Evolutionary conservation across 2,329 filamentous ascomycete genomes (phyloP).

Genomic region (Penicillium sp.): DNA sequence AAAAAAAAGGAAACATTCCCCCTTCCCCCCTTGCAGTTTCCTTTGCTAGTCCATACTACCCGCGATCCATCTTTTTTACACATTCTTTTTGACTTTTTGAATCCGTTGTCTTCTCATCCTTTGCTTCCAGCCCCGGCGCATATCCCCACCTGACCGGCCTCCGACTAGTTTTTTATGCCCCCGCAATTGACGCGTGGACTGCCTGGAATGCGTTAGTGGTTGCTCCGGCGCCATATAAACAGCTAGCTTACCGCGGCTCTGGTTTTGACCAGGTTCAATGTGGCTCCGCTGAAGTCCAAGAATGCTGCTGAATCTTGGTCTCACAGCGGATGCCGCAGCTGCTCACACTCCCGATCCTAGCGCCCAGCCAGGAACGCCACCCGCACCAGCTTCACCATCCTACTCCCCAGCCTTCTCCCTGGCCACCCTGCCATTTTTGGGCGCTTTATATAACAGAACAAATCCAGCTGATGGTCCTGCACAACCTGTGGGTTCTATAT

Average conservation of each 20-base stretch:
- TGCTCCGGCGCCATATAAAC: not conserved
- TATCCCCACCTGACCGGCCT: not conserved
- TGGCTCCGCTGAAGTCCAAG: conserved; percentile 26
- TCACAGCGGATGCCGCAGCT: conserved; percentile 46
- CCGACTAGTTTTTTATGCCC: not conserved
- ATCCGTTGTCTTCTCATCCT: not conserved
- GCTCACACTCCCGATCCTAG: conserved; percentile 39
- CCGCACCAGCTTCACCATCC: conserved; percentile 19
- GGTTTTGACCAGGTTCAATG: conserved; percentile 7
- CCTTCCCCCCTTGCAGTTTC: conserved; percentile 8
- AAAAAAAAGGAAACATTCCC: not conserved
- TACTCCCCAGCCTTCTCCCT: conserved; percentile 25
- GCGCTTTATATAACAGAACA: conserved; percentile 20
- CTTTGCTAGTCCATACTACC: not conserved
- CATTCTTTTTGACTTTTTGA: not conserved
- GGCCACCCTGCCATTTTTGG: conserved; percentile 25
- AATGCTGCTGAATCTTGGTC: conserved; percentile 45
- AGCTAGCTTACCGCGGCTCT: conserved; percentile 1
- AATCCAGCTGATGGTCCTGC: conserved; percentile 19
- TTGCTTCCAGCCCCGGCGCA: not conserved
- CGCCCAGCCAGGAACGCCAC: conserved; percentile 22
- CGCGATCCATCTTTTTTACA: not conserved
- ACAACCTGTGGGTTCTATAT: conserved; percentile 13
- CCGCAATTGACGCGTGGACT: not conserved
- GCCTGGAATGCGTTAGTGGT: not conserved